Base-by-base conservation (phyloP, 495 filamentous ascomycete species). In the Talaromyces thailandensis region DNA sequence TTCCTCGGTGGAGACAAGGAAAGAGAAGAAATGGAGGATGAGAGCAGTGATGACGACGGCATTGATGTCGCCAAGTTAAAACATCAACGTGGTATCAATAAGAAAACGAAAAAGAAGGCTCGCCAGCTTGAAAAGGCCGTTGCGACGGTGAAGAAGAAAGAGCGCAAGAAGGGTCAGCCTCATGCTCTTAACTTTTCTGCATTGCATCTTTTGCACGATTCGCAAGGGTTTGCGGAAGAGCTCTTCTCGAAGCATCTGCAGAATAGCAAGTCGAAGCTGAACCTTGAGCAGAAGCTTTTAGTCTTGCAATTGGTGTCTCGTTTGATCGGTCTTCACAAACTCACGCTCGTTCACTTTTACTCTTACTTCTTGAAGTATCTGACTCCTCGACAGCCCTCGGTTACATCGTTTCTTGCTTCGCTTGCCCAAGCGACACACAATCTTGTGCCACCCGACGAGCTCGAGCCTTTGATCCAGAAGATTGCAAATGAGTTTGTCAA, bases 401-500 rank as follows among this genome's bases (percentile, higher is more conserved):
- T 98, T 63, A 98, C 94, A 2, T 92, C 93, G 0, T 96, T 98
- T 71, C 82, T 99, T 32, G 95, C 93, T 21, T 94, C 88, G 3
- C 82, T 96, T 57, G 94, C 94, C 14, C 95, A 98, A 75, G 87
- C 89, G 12, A 90, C 91, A 11, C 94, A 99, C 71, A 87, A 87
- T 64, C 79, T 96, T 32, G 92, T 98, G 12, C 94, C 94, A 2
- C 95, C 95, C 1, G 94, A 99, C 76, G 88, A 86, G 5, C 82
- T 99, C 21, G 93, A 97, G 74, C 92, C 94, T 1, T 76, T 99
- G 24, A 75, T 99, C 16, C 87, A 90, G 71, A 98, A 96, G 78
- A 97, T 99, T 64, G 93, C 94, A 40, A 96, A 97, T 62, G 92
- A 97, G 74, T 99, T 99, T 69, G 93, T 99, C 7, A 96, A 91